Evolutionary conservation across 2,329 filamentous ascomycete genomes (phyloP), one percentile per base, ranked within the genome.

Genomic region (Paraphaeosphaeria sporulosa): DNA sequence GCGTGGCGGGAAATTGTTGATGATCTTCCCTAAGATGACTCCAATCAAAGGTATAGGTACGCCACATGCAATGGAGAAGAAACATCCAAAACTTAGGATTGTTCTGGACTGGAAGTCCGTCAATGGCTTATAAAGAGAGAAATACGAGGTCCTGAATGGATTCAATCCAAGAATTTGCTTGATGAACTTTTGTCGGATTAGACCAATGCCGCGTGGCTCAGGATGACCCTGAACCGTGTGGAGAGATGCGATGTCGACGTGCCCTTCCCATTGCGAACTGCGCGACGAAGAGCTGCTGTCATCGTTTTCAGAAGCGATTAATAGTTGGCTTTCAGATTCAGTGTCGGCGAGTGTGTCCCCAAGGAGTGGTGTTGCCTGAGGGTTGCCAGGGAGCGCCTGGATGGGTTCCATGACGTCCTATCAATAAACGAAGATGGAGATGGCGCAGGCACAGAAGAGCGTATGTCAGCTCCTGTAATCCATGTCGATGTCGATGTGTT

Each of bases 1-100:
- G 34, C 74, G 64, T 1, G 82, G 83, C 38, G 83, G 83, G 30
- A 85, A 85, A 25, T 77, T 72, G 62, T 82, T 81, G 71, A 84
- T 83, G 57, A 84, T 80, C 55, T 81, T 76, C 38, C 81, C 81
- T 47, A 84, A 80, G 21, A 84, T 80, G 57, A 90, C 84, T 40
- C 85, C 87, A 71, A 89, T 86, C n/a, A 89, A 76, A 17, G 85
- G 87, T 52, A 88, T 85, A 1, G 87, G 87, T 7, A 86, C 79
- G 43, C 87, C 87, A 17, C 86, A 83, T 13, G 81, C 83, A 42
- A 86, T 82, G 43, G 86, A 82, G 23, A 78, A 71, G 6, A 79
- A 8, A 17, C 77, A 70, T 6, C 75, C 80, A 15, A 69, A 55
- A 15, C 67, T 58, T 2, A 80, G 70, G 12, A 80, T 75, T 1